Conservation (phyloP, 371 early-diverging fungal genomes). For the Syncephalastrum contaminatum region DNA sequence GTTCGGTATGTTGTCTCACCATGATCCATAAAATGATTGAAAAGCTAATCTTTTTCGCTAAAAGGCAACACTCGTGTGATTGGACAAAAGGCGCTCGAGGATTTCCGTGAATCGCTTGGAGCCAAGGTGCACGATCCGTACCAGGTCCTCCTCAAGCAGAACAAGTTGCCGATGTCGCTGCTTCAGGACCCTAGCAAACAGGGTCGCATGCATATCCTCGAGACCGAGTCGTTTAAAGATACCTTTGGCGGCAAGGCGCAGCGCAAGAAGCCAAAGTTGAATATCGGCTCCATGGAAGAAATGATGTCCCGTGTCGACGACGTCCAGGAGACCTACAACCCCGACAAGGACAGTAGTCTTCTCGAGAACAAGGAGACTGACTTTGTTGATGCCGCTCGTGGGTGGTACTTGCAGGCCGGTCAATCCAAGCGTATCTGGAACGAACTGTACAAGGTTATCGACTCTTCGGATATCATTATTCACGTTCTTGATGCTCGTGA, state of each 20-base stretch:
- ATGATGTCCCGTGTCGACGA: slow-evolving; percentile 72
- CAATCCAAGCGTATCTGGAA: slow-evolving; percentile 99
- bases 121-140: slow-evolving; percentile 93
- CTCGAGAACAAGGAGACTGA: slow-evolving; percentile 74
- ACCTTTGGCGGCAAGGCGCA: slow-evolving; percentile 95
- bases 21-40: neutral
- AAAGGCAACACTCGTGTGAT: slow-evolving; percentile 92
- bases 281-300: slow-evolving; percentile 77
- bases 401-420: slow-evolving; percentile 91
- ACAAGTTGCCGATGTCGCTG: slow-evolving; percentile 97
- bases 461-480: slow-evolving; percentile 97
- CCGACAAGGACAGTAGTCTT: slow-evolving; percentile 73
- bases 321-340: slow-evolving; percentile 68
- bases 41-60: slow-evolving; percentile 7
- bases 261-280: slow-evolving; percentile 91
- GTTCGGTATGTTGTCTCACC: slow-evolving; percentile 78
- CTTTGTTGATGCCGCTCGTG: slow-evolving; percentile 72
- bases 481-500: slow-evolving; percentile 99
- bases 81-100: slow-evolving; percentile 88
- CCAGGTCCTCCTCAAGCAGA: slow-evolving; percentile 92
- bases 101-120: slow-evolving; percentile 90
- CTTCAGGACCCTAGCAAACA: slow-evolving; percentile 84
- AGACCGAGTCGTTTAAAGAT: slow-evolving; percentile 87
- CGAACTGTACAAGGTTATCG: slow-evolving; percentile 99
- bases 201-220: slow-evolving; percentile 87